A percentile compares a stretch with the other conserved stretches of the same genome.
These are phyloP conservation scores for Scheffersomyces amazonensis DNA, from an alignment of 805 yeast species.

Conservation along the genomic window DNA sequence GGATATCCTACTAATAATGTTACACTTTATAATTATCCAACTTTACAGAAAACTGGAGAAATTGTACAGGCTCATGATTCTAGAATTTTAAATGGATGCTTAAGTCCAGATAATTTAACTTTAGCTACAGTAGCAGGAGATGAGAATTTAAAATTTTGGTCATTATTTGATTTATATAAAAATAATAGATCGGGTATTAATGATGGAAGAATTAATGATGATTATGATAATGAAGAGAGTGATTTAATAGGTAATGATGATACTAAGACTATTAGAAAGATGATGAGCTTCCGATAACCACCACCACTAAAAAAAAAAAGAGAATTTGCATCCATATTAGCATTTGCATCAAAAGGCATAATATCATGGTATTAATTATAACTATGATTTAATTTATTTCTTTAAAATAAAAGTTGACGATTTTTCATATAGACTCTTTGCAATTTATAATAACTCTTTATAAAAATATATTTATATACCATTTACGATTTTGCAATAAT, in stretches of 20 bases:
- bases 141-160: conserved; percentile 94
- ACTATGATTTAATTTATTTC: too few relatives aligned
- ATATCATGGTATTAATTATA: too few relatives aligned
- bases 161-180: conserved; percentile 63
- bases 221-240: conserved; percentile 11
- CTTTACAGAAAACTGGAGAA: conserved; percentile 83
- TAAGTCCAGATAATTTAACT: conserved; percentile 88
- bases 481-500: too few relatives aligned
- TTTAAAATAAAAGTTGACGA: too few relatives aligned
- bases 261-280: conserved; percentile 19
- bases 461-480: too few relatives aligned
- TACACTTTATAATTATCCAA: conserved; percentile 80
- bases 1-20: conserved; percentile 89
- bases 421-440: too few relatives aligned
- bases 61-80: conserved; percentile 86
- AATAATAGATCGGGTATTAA: conserved; percentile 2
- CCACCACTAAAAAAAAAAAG: too few relatives aligned
- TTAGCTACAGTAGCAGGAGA: conserved; percentile 95
- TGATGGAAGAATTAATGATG: conserved; percentile 5
- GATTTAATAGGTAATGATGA: conserved; percentile 11
- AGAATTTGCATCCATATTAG: too few relatives aligned
- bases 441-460: too few relatives aligned
- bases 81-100: conserved; percentile 74
- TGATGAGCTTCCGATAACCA: conserved; percentile 23
- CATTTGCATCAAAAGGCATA: too few relatives aligned